Base-by-base conservation (phyloP, 2,329 filamentous ascomycete genomes). In the Colletotrichum zoysiae region DNA sequence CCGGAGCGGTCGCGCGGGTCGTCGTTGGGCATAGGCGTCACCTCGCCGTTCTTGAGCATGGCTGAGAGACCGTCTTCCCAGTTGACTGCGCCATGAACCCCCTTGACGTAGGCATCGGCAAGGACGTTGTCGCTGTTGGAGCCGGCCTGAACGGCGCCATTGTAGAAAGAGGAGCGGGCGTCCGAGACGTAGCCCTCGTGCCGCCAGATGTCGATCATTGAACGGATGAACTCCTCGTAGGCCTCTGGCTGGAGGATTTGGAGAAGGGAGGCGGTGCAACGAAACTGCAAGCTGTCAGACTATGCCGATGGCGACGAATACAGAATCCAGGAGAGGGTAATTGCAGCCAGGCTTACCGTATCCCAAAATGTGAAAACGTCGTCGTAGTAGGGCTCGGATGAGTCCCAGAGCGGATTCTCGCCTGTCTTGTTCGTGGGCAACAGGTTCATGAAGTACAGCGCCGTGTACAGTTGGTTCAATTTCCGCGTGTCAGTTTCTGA, bases 281-380 rank as follows among this genome's bases (percentile, higher is more conserved):
- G 88, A 78, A 92, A 91, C 76, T 80, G 12, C 6, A 18, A 75
- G 38, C 26, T 38, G 11, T 44, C 7, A 26, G 23, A 56, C 3
- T 12, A n/a, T 20, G 46, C 2, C 23, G 30, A 26, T 26, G 30
- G 9, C 48, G 5, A 7, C 3, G 9, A 14, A 5, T 46, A 11
- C 2, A 46, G 11, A 20, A 44, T 20, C 3, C 7, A 20, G 44
- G 42, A 6, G 42, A 4, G 18, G 44, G 44, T 12, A 26, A 11
- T 23, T 44, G 58, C 48, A 33, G 20, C 12, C n/a, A 12, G 23
- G 64, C 75, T 63, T 65, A 78, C 75, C 35, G 77, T 80, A 70
- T 89, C 87, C 91, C 92, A 93, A 30, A 91, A 86, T 0, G 91
- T 93, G 76, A 92, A 93, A 20, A 91, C 88, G 70, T 93, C 91